Percentiles rank a stretch among this genome's conserved stretches.
phyloP scores from a whole-genome alignment of 139 green algal genomes.

The Picochlorum sp. region DNA sequence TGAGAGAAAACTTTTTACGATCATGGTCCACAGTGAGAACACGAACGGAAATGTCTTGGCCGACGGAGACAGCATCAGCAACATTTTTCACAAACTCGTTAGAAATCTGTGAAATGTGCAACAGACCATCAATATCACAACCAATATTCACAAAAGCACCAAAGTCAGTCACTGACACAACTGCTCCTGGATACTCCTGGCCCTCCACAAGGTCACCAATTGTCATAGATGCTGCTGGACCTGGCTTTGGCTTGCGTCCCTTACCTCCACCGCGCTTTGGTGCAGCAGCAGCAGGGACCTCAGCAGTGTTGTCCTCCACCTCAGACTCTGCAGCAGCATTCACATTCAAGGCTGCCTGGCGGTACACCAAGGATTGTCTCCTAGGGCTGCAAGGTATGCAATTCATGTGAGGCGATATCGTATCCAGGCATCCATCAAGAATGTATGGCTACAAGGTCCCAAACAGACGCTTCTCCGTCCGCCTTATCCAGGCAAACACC shows the following conservation, averaged over 20 bases:
- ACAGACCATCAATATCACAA: slow-evolving; percentile 67
- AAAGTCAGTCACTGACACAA: slow-evolving; percentile 45
- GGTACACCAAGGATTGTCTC: not conserved
- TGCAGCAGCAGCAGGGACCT: not conserved
- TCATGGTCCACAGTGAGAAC: slow-evolving; percentile 45
- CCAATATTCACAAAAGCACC: slow-evolving; percentile 94
- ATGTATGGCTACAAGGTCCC: too few species aligned
- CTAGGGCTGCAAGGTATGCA: not conserved
- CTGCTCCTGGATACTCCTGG: slow-evolving; percentile 21
- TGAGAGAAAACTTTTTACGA: slow-evolving; percentile 36
- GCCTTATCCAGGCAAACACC: too few species aligned
- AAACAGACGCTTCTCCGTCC: too few species aligned
- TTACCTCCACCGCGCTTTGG: not conserved
- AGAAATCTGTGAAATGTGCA: slow-evolving; percentile 90
- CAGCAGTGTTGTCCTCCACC: not conserved
- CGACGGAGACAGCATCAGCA: slow-evolving; percentile 34
- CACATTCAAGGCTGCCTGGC: not conserved
- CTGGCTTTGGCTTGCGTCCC: slow-evolving; percentile 2
- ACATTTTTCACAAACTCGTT: slow-evolving; percentile 41
- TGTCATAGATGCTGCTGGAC: slow-evolving; percentile 15
- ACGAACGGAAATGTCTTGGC: slow-evolving; percentile 35
- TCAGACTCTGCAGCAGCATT: slow-evolving; percentile 2
- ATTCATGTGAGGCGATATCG: not conserved
- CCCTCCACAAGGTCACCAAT: slow-evolving; percentile 21
- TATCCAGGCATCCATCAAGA: too few species aligned